Evolutionary conservation across 768 basidiomycete species (phyloP), one percentile per base, ranked within the genome.

Genomic region (Exsudoporus frostii): DNA sequence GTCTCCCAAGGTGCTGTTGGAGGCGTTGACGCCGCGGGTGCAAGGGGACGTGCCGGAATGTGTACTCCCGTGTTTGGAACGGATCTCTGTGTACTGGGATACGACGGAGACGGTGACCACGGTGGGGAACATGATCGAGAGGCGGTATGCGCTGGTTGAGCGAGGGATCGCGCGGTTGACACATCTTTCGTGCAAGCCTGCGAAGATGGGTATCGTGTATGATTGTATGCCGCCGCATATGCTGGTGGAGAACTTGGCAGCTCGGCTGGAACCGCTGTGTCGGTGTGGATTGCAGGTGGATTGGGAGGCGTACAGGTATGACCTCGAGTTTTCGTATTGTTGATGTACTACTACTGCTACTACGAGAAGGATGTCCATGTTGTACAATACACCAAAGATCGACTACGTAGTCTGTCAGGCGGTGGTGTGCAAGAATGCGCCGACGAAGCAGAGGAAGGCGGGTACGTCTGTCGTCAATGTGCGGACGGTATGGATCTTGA

Each of bases 101-200:
- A 63, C 56, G 48, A 39, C 53, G 19, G 64, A 63, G 56, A 63
- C 65, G 34, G 57, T 66, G 13, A 51, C 51, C 19, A 57, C 52
- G 49, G 65, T 67, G 53, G 65, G 57, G 1, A 55, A 65, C 7
- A 62, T 65, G 65, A 52, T 65, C 9, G 65, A 66, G 48, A 13
- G 38, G 27, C 63, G 65, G 33, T 62, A 59, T 40, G 48, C 59
- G 30, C 20, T 62, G 27, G 42, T 38, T 0, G 56, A 48, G 6
- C 55, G 39, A 10, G 57, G 55, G 15, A 50, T 65, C 9, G 45
- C 55, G 17, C 58, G 47, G 22, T 6, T 65, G 19, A 55, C 17
- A 13, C 37, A 61, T 9, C 48, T 65, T 20, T 67, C 59, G 42
- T 65, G 64, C 53, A 64, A 59, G 48, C 64, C 64, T 2, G 59